phyloP scores from a whole-genome alignment of 805 yeast genomes.

The Starmerella riodocensis region DNA sequence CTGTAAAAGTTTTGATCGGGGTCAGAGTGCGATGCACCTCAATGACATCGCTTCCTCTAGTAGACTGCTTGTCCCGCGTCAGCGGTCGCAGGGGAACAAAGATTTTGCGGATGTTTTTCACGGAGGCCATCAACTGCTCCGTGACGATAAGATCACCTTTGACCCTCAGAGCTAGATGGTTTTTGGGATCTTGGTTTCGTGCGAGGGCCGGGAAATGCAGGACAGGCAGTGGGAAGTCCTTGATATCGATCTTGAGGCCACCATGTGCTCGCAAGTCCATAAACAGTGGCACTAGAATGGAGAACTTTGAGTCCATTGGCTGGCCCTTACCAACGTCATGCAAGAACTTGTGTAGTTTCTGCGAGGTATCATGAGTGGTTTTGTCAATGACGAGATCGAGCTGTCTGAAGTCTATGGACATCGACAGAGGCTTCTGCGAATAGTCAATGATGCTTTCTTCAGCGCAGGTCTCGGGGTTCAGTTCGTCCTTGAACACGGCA shows the following conservation, averaged over 20 bases:
- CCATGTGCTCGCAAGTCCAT: slow-evolving; percentile 30
- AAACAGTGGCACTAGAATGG: slow-evolving; percentile 53
- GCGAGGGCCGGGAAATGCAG: slow-evolving; percentile 50
- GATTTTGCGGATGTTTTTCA: slow-evolving; percentile 44
- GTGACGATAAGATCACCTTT: slow-evolving; percentile 56
- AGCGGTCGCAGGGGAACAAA: slow-evolving; percentile 48
- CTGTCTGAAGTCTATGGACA: slow-evolving; percentile 38
- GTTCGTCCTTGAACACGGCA: slow-evolving; percentile 23
- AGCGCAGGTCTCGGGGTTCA: slow-evolving; percentile 29
- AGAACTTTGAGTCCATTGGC: slow-evolving; percentile 56
- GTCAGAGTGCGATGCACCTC: slow-evolving; percentile 64
- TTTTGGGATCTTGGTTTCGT: slow-evolving; percentile 25
- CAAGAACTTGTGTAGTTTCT: slow-evolving; percentile 47
- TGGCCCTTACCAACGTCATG: slow-evolving; percentile 69
- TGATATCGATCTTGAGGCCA: slow-evolving; percentile 27
- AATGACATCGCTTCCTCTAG: slow-evolving; percentile 36
- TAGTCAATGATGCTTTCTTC: slow-evolving; percentile 38
- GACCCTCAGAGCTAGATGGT: slow-evolving; percentile 27
- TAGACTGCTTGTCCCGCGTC: slow-evolving; percentile 28
- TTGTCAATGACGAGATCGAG: slow-evolving; percentile 36
- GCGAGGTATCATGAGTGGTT: slow-evolving; percentile 39
- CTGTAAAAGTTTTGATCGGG: slow-evolving; percentile 57
- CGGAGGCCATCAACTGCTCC: slow-evolving; percentile 43
- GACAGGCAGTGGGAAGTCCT: slow-evolving; percentile 81
- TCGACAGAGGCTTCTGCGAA: slow-evolving; percentile 39